Evolutionary conservation across 768 basidiomycete genomes (phyloP).

Genomic region (Jaapia argillacea): DNA sequence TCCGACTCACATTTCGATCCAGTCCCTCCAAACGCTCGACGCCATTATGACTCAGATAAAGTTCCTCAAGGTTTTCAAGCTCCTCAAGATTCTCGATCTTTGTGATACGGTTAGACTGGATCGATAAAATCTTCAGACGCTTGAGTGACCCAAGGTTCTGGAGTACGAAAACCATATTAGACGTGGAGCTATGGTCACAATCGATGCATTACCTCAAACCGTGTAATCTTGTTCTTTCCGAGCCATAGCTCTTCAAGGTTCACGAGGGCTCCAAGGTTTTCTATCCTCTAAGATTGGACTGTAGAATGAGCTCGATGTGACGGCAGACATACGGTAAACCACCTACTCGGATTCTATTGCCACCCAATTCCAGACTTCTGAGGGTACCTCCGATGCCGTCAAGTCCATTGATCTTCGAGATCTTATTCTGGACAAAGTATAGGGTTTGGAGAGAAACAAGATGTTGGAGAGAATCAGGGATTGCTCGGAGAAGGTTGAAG

Average conservation of each 20-base stretch:
- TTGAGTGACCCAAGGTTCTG: slow-evolving; percentile 64
- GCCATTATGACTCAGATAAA: slow-evolving; percentile 94
- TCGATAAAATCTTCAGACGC: slow-evolving; percentile 73
- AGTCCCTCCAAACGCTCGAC: slow-evolving; percentile 76
- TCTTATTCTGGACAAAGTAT: slow-evolving; percentile 96
- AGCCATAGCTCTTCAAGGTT: slow-evolving; percentile 92
- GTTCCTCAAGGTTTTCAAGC: slow-evolving; percentile 68
- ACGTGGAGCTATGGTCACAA: neutral
- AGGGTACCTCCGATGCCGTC: slow-evolving; percentile 43
- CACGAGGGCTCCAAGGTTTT: slow-evolving; percentile 69
- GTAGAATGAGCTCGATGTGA: slow-evolving; percentile 3
- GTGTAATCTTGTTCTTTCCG: slow-evolving; percentile 94
- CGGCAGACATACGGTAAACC: slow-evolving; percentile 1
- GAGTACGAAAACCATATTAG: slow-evolving; percentile 19
- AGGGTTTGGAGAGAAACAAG: slow-evolving; percentile 61
- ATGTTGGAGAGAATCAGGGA: slow-evolving; percentile 52
- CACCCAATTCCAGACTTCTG: slow-evolving; percentile 84
- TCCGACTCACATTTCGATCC: slow-evolving; percentile 58
- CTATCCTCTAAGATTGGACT: slow-evolving; percentile 54
- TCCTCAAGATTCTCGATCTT: slow-evolving; percentile 75
- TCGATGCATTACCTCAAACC: slow-evolving; percentile 53
- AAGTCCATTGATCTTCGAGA: slow-evolving; percentile 67
- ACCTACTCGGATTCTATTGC: slow-evolving; percentile 82
- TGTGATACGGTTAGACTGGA: slow-evolving; percentile 91
- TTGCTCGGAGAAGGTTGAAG: slow-evolving; percentile 76